These are phyloP conservation scores for Ustilago bromivora DNA, from an alignment of 1,284 basidiomycete species.

Conservation along the genomic window DNA sequence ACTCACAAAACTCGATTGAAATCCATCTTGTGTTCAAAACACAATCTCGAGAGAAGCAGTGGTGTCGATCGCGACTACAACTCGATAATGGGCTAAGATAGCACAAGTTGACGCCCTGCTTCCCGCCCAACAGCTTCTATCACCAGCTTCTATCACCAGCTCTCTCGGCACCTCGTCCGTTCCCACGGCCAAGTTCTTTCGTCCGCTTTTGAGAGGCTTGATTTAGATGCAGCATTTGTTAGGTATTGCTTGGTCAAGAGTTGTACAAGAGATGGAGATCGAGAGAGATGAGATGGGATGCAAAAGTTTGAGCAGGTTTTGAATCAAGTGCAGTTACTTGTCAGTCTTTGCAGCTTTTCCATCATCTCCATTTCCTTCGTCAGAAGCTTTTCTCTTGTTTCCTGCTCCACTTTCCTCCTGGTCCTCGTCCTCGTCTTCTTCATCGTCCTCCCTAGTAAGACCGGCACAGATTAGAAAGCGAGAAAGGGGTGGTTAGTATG, in stretches of 20 bases:
- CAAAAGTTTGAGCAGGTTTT: not conserved
- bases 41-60: no score
- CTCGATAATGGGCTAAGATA: no score
- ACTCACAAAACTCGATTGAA: no score
- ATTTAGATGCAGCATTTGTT: not conserved
- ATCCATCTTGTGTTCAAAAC: no score
- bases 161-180: no score
- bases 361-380: conserved; percentile 48
- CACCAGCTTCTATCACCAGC: no score
- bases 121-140: no score
- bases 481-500: conserved; percentile 2
- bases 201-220: no score
- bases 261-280: not conserved
- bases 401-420: conserved; percentile 25
- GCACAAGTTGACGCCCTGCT: no score
- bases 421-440: conserved; percentile 35
- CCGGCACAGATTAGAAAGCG: not conserved
- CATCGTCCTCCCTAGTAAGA: conserved; percentile 18
- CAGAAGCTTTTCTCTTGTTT: conserved; percentile 49
- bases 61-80: no score
- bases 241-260: not conserved
- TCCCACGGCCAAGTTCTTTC: no score
- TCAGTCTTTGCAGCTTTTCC: conserved; percentile 48
- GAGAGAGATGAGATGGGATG: not conserved
- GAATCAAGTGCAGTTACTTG: not conserved